Evolutionary conservation across 805 yeast genomes (phyloP).

Genomic region (Wickerhamomyces tratensis): DNA sequence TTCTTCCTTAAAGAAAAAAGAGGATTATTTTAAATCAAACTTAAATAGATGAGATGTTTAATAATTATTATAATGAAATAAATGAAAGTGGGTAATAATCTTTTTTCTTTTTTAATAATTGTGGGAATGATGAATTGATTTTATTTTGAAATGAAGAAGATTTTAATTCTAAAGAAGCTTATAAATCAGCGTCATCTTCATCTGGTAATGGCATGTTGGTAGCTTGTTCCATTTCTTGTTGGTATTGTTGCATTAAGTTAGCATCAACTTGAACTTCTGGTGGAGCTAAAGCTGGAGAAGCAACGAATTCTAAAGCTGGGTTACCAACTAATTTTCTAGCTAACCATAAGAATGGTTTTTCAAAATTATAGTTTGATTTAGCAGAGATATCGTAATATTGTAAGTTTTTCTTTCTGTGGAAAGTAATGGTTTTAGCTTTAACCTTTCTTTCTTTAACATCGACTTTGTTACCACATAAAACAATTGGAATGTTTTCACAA

Average conservation of each 20-base stretch:
- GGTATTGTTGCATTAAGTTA: constrained; percentile 95
- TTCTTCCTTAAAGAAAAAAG: too few species aligned
- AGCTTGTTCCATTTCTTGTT: constrained; percentile 99
- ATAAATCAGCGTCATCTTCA: constrained; percentile 99
- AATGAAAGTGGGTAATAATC: too few species aligned
- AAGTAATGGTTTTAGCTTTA: constrained; percentile 98
- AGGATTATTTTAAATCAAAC: too few species aligned
- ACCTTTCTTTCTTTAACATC: constrained; percentile 99
- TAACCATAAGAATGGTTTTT: constrained; percentile 99
- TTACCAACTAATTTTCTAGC: constrained; percentile 99
- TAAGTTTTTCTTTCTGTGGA: constrained; percentile 99
- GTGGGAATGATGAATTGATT: too few species aligned
- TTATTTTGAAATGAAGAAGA: too few species aligned
- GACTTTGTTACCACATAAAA: constrained; percentile 98
- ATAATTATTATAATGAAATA: too few species aligned
- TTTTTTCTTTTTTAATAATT: too few species aligned
- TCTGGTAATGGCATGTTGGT: constrained; percentile 99
- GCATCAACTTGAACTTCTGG: constrained; percentile 98
- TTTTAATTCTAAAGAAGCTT: constrained; percentile 20
- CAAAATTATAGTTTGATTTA: constrained; percentile 98
- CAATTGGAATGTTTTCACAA: constrained; percentile 99
- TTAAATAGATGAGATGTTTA: too few species aligned
- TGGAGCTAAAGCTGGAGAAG: constrained; percentile 98
- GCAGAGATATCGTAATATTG: constrained; percentile 99
- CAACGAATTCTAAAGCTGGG: constrained; percentile 97